These are phyloP conservation scores for Beauveria pseudobassiana DNA, from an alignment of 2,329 filamentous ascomycete species.

Conservation along the genomic window DNA sequence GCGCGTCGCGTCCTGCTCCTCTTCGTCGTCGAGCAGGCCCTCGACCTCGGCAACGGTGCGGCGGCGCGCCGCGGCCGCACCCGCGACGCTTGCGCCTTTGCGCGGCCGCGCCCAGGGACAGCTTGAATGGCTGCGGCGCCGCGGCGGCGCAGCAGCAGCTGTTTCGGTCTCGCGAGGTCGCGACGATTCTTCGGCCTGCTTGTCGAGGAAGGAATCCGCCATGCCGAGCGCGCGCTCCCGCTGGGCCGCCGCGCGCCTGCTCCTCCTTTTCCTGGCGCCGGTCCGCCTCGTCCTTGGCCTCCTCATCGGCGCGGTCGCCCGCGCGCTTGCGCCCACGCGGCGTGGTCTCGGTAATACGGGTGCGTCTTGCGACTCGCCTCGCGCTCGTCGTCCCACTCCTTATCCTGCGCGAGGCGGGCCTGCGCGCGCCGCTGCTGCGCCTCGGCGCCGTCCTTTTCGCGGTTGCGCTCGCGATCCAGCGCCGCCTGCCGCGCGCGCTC, in stretches of 20 bases:
- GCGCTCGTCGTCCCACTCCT: constrained; percentile 84
- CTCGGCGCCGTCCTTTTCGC: constrained; percentile 68
- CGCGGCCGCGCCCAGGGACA: constrained; percentile 83
- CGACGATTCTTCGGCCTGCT: constrained; percentile 67
- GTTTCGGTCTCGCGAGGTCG: constrained; percentile 34
- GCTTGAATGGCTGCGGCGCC: constrained; percentile 76
- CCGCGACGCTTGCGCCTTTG: constrained; percentile 55
- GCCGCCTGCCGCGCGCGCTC: constrained; percentile 79
- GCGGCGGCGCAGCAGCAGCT: constrained; percentile 30
- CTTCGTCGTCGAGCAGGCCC: constrained; percentile 89
- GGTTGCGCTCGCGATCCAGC: constrained; percentile 73
- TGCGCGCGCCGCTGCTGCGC: constrained; percentile 59
- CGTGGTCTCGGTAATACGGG: constrained; percentile 81
- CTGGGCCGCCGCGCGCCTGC: constrained; percentile 57
- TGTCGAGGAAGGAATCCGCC: constrained; percentile 85
- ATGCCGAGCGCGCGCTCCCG: constrained; percentile 73
- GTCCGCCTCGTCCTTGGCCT: constrained; percentile 73
- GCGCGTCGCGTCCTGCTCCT: constrained; percentile 64
- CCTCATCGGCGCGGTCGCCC: constrained; percentile 65
- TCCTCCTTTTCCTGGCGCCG: constrained; percentile 72
- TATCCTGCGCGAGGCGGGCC: constrained; percentile 55
- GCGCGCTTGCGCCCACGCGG: constrained; percentile 78
- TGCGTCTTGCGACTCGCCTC: constrained; percentile 66
- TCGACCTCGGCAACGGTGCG: constrained; percentile 91
- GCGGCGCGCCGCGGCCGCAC: constrained; percentile 47